A percentile compares a stretch with the other conserved stretches of the same genome.
These are phyloP conservation scores for Zarea fungicola DNA, from an alignment of 2,329 filamentous ascomycete species.

Conservation along the genomic window DNA sequence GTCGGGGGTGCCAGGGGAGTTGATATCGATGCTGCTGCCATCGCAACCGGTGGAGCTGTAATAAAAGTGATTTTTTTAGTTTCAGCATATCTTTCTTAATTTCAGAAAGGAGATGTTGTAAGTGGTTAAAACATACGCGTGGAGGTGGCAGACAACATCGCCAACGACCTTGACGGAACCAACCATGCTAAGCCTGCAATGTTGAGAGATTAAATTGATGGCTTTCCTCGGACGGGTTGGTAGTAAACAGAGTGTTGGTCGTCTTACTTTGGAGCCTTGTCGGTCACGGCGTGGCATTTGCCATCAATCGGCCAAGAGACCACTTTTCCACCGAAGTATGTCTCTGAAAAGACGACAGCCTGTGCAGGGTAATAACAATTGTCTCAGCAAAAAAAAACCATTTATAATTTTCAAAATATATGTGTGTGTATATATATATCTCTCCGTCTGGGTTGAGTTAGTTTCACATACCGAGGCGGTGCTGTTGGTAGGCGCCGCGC, in stretches of 20 bases:
- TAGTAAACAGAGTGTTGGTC: not conserved
- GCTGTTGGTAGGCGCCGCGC: not conserved
- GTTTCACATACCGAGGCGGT: not conserved
- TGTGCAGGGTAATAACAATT: not conserved
- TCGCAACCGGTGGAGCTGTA: not conserved
- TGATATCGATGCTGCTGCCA: not conserved
- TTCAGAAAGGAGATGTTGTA: not conserved
- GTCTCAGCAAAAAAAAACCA: too few species aligned
- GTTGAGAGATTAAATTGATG: not conserved
- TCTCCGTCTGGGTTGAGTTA: not conserved
- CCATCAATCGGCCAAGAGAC: not conserved
- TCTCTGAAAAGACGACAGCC: not conserved
- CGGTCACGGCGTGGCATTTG: not conserved
- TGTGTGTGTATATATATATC: too few species aligned
- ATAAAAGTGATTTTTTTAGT: too few species aligned
- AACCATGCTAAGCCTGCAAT: not conserved
- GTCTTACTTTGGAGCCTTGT: conserved; percentile 1
- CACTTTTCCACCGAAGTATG: not conserved
- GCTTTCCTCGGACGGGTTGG: not conserved
- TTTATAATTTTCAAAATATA: too few species aligned
- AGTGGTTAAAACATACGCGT: not conserved
- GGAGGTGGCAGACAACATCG: not conserved
- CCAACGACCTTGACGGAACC: not conserved
- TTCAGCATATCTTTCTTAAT: not conserved
- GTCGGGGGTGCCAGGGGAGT: not conserved